phyloP scores from a whole-genome alignment of 108 stramenopile genomes.

The Fragilaria crotonensis region DNA sequence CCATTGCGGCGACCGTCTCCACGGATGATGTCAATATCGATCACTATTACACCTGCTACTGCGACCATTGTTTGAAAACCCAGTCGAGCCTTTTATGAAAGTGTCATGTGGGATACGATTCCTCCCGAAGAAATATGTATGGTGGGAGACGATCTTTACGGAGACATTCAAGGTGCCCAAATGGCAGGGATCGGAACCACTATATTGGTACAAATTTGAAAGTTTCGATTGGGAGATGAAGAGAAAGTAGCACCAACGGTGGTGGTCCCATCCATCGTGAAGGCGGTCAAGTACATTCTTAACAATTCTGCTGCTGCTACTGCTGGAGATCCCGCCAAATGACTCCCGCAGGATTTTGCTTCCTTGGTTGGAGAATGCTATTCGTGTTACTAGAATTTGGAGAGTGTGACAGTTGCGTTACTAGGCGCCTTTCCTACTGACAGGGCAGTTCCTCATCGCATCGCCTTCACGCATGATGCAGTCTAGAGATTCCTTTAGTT shows the following conservation, averaged over 20 bases:
- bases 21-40: slow-evolving; percentile 2
- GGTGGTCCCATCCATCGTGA: slow-evolving; percentile 43
- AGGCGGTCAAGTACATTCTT: slow-evolving; percentile 56
- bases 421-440: too few relatives aligned
- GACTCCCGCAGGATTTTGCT: too few relatives aligned
- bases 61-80: slow-evolving; percentile 64
- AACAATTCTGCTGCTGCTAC: too few relatives aligned
- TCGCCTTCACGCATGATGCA: too few relatives aligned
- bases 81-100: slow-evolving; percentile 39
- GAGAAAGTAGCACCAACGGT: slow-evolving; percentile 18
- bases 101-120: slow-evolving; percentile 21
- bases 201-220: slow-evolving; percentile 62
- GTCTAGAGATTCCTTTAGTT: too few relatives aligned
- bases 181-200: slow-evolving; percentile 39
- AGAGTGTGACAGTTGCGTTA: too few relatives aligned
- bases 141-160: slow-evolving; percentile 63
- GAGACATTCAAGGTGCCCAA: slow-evolving; percentile 54
- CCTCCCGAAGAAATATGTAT: too few relatives aligned
- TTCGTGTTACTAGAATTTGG: too few relatives aligned
- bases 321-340: too few relatives aligned
- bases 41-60: not conserved
- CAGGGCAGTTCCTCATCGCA: too few relatives aligned
- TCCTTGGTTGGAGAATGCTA: too few relatives aligned
- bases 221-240: slow-evolving; percentile 48
- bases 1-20: too few relatives aligned